Base-by-base conservation (phyloP, 2,329 filamentous ascomycete genomes). In the Furcasterigmium furcatum region DNA sequence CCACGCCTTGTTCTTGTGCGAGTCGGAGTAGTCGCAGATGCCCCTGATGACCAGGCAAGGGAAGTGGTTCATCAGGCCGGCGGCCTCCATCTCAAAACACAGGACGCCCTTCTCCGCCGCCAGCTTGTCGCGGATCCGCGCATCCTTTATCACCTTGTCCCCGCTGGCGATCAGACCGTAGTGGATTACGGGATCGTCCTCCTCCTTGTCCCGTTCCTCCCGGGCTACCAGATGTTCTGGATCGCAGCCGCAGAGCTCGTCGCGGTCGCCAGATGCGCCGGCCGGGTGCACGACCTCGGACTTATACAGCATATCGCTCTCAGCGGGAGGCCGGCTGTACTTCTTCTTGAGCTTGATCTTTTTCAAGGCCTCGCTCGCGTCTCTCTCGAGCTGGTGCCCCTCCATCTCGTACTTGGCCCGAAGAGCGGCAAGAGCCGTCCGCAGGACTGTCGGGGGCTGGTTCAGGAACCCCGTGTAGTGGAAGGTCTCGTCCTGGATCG, bases 1-100 rank as follows among this genome's bases (percentile, higher is more conserved):
- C 67, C 65, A 71, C 4, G 29, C 22, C 9, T 70, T 60, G 19
- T 59, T 60, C 43, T 70, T 71, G 44, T 70, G 65, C 0, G 56
- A 61, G 45, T 72, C 68, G 5, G 64, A 56, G 38, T 70, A 71
- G 38, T 70, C 64, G 18, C 60, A 71, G 0, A 72, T 66, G 0
- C 66, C 67, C 16, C 65, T 58, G n/a, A 72, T 63, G 0, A 65
- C 55, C 0, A 71, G 45, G 25, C 62, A 70, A 0, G 62, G 59
- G 2, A 66, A 54, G 1, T 55, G 39, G n/a, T 54, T 53, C 51
- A 57, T 54, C 0, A 62, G 9, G 0, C 63, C 61, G 0, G 62
- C 60, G 1, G 57, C 57, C n/a, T 63, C 60, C 60, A 59, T 64
- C n/a, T n/a, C n/a, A 7, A 64, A 52, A 3, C 61, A 64, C 0